Base-by-base conservation (phyloP, 2,329 filamentous ascomycete species). In the Alternaria brassicae region DNA sequence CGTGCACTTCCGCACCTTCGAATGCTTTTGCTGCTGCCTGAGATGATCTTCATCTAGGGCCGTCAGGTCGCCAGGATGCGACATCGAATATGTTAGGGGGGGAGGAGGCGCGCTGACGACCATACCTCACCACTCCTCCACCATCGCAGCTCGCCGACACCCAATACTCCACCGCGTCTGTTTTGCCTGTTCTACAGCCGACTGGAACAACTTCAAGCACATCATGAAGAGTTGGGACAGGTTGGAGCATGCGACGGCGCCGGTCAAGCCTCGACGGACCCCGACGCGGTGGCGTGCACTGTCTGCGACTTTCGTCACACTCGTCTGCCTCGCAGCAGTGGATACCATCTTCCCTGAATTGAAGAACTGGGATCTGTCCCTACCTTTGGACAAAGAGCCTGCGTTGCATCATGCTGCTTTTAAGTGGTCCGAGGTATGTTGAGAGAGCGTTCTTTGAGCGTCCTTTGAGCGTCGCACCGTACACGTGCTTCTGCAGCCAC, bases 341-440 rank as follows among this genome's bases (percentile, higher is more conserved):
- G 56, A 71, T 48, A 62, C 60, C 12, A 54, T 66, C 39, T 69
- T 66, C 54, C 57, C 66, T 44, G 56, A 52, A 41, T 25, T 64
- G 34, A 66, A 57, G 30, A 51, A 58, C 34, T 58, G 45, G 34
- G 27, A 50, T 27, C 12, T 39, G 52, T 45, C 61, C 59, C 58
- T 53, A 23, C 36, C 17, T 52, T 10, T 55, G 37, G 30, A 34
- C 15, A 15, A 40, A 27, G 13, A 61, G 34, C 32, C 51, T 56
- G 53, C 48, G 40, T 40, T 39, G 40, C 21, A 28, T 17, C 10
- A 61, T 49, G 39, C 37, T 30, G 42, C 50, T 12, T 70, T 71
- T 36, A 34, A 65, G 34, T 71, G 69, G 67, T 64, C 68, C 40
- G 53, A 67, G 64, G 69, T 72, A 71, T 59, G 63, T 67, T 47